Conservation (phyloP, 805 yeast species). For the Candida krabiensis region DNA sequence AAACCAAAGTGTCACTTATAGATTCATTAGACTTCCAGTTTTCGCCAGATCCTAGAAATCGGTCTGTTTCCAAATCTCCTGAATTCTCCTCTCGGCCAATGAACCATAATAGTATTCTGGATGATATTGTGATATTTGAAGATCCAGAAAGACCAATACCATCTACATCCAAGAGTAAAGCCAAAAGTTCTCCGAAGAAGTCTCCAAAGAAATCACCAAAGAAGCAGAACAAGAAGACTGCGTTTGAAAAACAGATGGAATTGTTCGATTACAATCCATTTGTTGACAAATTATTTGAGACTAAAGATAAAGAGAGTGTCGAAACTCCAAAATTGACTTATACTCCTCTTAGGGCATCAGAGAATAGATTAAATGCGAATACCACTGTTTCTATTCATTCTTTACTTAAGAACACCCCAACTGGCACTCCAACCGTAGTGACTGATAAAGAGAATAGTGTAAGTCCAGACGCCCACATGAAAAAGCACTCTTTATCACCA, state of each 20-base stretch:
- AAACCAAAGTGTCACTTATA: slow-evolving; percentile 16
- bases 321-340: slow-evolving; percentile 5
- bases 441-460: slow-evolving; percentile 8
- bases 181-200: slow-evolving; percentile 7
- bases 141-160: slow-evolving; percentile 7
- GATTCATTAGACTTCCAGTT: slow-evolving; percentile 13
- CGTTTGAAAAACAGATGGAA: slow-evolving; percentile 11
- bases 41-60: background rate
- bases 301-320: slow-evolving; percentile 6
- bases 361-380: slow-evolving; percentile 1
- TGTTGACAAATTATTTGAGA: background rate
- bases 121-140: slow-evolving; percentile 14
- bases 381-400: background rate
- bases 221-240: slow-evolving; percentile 3
- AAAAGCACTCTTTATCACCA: slow-evolving; percentile 20
- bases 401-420: background rate
- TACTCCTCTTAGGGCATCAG: slow-evolving; percentile 4
- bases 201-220: slow-evolving; percentile 15
- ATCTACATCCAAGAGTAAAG: background rate
- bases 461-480: slow-evolving; percentile 1
- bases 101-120: slow-evolving; percentile 6
- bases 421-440: background rate
- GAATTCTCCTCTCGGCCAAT: slow-evolving; percentile 3
- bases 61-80: slow-evolving; percentile 9
- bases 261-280: slow-evolving; percentile 13